These are phyloP conservation scores for Eutrema yunnanense DNA, from an alignment of 345 rosid genomes.

Conservation along the genomic window DNA sequence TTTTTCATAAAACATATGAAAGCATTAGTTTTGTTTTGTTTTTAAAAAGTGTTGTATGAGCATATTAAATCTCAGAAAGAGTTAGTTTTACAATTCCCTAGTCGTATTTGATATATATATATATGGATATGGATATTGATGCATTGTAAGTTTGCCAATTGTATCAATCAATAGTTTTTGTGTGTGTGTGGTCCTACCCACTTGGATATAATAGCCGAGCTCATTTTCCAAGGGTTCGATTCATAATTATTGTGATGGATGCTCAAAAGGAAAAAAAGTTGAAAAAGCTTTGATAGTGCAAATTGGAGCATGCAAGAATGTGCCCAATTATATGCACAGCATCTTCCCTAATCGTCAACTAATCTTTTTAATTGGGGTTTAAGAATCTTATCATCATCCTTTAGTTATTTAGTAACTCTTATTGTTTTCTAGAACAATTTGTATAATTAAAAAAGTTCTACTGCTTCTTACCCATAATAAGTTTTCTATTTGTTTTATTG, in stretches of 20 bases:
- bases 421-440: neutral
- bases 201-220: neutral
- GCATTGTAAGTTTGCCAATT: neutral
- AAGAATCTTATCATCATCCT: slow-evolving; percentile 1
- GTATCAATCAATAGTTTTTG: neutral
- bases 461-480: neutral
- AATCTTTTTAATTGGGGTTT: neutral
- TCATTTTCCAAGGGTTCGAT: neutral
- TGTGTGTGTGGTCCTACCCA: neutral
- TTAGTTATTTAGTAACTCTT: neutral
- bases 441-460: neutral
- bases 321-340: slow-evolving; percentile 21
- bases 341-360: slow-evolving; percentile 12
- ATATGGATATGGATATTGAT: neutral
- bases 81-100: neutral
- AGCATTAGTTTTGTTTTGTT: too few relatives aligned
- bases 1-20: too few relatives aligned
- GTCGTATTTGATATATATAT: neutral
- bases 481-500: neutral
- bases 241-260: slow-evolving; percentile 5
- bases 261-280: slow-evolving; percentile 4
- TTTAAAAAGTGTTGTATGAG: too few relatives aligned
- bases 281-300: slow-evolving; percentile 4
- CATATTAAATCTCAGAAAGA: neutral
- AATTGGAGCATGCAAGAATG: slow-evolving; percentile 15